Evolutionary conservation across 2,329 filamentous ascomycete species (phyloP).

Genomic region (Albophoma yamanashiensis): DNA sequence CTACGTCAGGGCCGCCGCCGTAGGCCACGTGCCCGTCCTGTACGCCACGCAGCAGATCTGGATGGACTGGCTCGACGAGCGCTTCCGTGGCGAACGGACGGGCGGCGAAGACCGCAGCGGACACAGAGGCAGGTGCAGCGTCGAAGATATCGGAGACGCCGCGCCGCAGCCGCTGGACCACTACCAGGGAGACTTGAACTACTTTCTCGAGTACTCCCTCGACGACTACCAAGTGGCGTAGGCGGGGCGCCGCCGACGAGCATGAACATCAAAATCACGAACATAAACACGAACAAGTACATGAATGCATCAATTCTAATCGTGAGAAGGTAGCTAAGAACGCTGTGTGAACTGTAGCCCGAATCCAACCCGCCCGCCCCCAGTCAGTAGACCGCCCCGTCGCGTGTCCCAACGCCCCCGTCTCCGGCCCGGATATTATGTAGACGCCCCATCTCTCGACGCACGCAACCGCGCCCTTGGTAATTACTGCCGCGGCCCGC

Average conservation of each 20-base stretch:
- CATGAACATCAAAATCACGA: no score
- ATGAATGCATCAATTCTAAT: not conserved
- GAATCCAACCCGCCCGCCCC: not conserved
- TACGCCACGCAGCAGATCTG: slow-evolving; percentile 12
- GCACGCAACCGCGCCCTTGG: not conserved
- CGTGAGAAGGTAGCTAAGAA: not conserved
- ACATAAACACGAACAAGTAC: not conserved
- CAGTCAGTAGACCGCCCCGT: not conserved
- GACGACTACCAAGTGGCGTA: slow-evolving; percentile 4
- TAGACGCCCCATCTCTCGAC: not conserved
- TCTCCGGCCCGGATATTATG: not conserved
- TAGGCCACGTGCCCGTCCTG: slow-evolving; percentile 8
- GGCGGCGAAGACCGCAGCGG: not conserved
- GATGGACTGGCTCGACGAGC: slow-evolving; percentile 12
- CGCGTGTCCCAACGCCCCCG: not conserved
- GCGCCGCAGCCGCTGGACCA: slow-evolving; percentile 4
- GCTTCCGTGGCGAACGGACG: slow-evolving; percentile 2
- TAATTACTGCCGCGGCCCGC: not conserved
- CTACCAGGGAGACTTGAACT: slow-evolving; percentile 4
- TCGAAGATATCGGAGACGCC: slow-evolving; percentile 1
- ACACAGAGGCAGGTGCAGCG: not conserved
- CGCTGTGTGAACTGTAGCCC: not conserved
- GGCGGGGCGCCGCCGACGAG: not conserved
- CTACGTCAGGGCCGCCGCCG: slow-evolving; percentile 9
- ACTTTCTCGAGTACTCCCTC: slow-evolving; percentile 3